phyloP scores from a whole-genome alignment of 148 eudicot genomes.

The Arbutus unedo region DNA sequence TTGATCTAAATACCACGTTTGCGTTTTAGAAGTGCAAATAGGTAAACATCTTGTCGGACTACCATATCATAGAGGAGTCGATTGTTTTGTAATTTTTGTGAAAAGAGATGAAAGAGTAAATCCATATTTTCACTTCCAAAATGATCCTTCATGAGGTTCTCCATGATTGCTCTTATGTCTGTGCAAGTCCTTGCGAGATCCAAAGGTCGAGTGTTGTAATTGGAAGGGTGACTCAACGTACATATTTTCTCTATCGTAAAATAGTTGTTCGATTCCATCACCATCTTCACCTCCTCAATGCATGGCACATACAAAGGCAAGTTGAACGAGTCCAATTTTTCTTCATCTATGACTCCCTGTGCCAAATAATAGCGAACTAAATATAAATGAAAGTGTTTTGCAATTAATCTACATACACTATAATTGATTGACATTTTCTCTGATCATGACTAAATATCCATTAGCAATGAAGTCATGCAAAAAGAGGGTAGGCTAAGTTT shows the following conservation, averaged over 20 bases:
- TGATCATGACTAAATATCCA: too few species aligned
- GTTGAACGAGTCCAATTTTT: not conserved
- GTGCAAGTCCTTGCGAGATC: not conserved
- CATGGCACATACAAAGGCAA: not conserved
- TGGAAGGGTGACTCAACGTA: not conserved
- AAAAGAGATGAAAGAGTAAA: not conserved
- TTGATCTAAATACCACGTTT: not conserved
- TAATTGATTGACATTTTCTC: too few species aligned
- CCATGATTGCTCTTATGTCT: not conserved
- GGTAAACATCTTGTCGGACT: not conserved
- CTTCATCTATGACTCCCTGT: not conserved
- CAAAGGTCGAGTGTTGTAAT: not conserved
- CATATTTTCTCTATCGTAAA: not conserved
- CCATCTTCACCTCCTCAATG: not conserved
- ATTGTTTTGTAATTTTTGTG: not conserved
- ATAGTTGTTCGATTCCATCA: not conserved
- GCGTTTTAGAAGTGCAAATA: slow-evolving; percentile 8
- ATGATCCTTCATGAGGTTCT: not conserved
- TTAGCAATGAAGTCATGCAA: too few species aligned
- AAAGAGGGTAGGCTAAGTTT: too few species aligned
- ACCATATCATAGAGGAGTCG: not conserved
- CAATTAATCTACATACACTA: too few species aligned
- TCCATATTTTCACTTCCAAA: slow-evolving; percentile 9
- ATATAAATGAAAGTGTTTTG: not conserved
- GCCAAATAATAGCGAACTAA: not conserved